Base-by-base conservation (phyloP, 2,329 filamentous ascomycete species). In the Emmonsiellopsis sp. region DNA sequence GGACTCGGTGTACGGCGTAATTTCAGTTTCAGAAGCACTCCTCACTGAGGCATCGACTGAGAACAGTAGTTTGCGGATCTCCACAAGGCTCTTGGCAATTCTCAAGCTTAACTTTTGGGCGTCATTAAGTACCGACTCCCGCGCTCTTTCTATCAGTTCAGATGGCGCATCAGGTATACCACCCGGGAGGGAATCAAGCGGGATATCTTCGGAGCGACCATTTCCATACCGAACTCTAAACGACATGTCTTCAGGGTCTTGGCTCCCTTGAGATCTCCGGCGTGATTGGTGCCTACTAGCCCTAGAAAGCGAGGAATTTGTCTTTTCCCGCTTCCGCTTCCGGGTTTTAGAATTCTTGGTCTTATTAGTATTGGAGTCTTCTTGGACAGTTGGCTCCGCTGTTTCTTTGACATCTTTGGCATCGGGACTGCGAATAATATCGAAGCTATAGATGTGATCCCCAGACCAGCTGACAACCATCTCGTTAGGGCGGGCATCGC, bases 401-500 rank as follows among this genome's bases (percentile, higher is more conserved):
- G 65, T 59, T 13, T 63, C 60, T 21, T 69, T 62, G 11, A 56
- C 52, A 17, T 81, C 77, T 53, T 69, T 67, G 6, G 76, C 77
- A 68, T 83, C 80, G 2, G 80, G 76, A 58, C 76, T 79, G 47
- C 76, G 75, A 43, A 83, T 68, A 13, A 86, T 73, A 61, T 86
- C 82, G 61, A 86, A 86, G 59, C 79, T 80, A 67, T 84, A 83
- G 49, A 86, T 82, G 57, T 81, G 76, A 56, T 85, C 82, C 21
- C 80, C 81, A 17, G 81, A 85, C 83, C 83, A 86, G 60, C 82
- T 85, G 21, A 81, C 83, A 11, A 86, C 68, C 61, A 86, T 77
- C 61, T 86, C 83, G 57, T 86, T 83, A 0, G 83, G 84, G 55
- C 83, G 77, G 7, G 80, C 81, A 67, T 86, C 81, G 58, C 82